Conservation (phyloP, 495 filamentous ascomycete species). For the Jackrogersella minutella region DNA sequence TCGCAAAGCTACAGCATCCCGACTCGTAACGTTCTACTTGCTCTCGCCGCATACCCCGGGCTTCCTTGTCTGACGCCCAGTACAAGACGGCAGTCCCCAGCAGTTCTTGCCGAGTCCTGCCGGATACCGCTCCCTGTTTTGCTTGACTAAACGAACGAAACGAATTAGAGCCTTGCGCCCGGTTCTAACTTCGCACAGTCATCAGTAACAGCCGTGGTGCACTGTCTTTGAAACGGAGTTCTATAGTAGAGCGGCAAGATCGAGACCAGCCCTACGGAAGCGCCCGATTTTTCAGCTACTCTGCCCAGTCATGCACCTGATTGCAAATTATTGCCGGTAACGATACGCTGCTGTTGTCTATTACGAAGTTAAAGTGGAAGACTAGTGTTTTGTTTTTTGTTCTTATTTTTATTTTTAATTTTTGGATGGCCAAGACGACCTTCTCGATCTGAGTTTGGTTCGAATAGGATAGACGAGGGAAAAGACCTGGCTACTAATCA, state of each 20-base stretch:
- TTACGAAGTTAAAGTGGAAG: constrained; percentile 17
- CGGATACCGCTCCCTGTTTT: not conserved
- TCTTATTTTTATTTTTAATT: too few relatives aligned
- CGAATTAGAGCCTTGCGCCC: constrained; percentile 15
- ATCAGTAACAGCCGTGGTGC: not conserved
- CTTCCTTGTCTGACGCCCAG: not conserved
- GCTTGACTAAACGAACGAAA: constrained; percentile 15
- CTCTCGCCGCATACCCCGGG: constrained; percentile 2
- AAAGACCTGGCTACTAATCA: constrained; percentile 11
- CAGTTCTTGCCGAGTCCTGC: constrained; percentile 16
- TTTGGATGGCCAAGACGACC: constrained; percentile 20
- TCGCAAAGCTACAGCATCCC: constrained; percentile 5
- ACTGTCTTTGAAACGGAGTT: constrained; percentile 2
- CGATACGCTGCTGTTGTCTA: constrained; percentile 13
- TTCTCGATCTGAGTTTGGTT: constrained; percentile 14
- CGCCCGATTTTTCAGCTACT: not conserved
- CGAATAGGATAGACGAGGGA: constrained; percentile 17
- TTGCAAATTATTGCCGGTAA: constrained; percentile 20
- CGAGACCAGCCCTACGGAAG: not conserved
- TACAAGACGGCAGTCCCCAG: constrained; percentile 1
- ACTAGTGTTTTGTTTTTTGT: not conserved
- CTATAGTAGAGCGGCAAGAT: constrained; percentile 8
- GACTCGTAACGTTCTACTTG: constrained; percentile 1
- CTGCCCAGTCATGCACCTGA: constrained; percentile 31
- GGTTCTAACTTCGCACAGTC: constrained; percentile 13